Base-by-base conservation (phyloP, 106 monocot species). In the Amphibolis antarctica region DNA sequence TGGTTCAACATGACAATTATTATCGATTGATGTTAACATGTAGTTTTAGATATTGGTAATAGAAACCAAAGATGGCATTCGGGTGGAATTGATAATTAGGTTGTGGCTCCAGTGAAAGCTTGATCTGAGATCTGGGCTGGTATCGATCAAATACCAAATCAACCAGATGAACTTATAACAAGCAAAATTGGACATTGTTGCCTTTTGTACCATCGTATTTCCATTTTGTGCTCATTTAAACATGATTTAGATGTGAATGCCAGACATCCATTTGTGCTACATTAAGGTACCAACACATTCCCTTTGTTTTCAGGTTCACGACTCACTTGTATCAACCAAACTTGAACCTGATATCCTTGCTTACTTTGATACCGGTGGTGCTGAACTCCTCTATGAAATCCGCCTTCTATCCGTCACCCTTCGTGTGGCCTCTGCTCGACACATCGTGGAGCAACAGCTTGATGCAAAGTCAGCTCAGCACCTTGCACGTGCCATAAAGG, bases 331-430 rank as follows among this genome's bases (percentile, higher is more conserved):
- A 61, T 53, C 74, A 45, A 42, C 64, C 63, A 42, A 61, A 17
- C 50, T 91, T 53, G 77, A 80, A 22, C 66, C 63, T 1, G 74
- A 79, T 49, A 18, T 78, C 53, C 58, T 96, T 54, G 22, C 73
- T 59, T 82, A 44, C 86, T 96, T 96, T 71, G 89, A 96, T 59
- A 7, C n/a, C 45, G 73, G 79, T 66, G 73, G 77, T 46, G 83
- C 84, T 55, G 89, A 96, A 24, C 68, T 86, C 31, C 80, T 96
- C 51, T 89, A 96, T 65, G 94, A 86, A 69, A 83, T 96, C 65
- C 89, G 94, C 51, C 64, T 82, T 61, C 89, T 96, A 36, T 86
- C 69, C 62, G 67, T 77, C 22, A 0, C 50, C 50, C 89, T 86
- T 78, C 81, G 94, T 10, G 68, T 55, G 17, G 69, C 76, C 50